phyloP scores from a whole-genome alignment of 257 asterid species.

The Ballota nigra region DNA sequence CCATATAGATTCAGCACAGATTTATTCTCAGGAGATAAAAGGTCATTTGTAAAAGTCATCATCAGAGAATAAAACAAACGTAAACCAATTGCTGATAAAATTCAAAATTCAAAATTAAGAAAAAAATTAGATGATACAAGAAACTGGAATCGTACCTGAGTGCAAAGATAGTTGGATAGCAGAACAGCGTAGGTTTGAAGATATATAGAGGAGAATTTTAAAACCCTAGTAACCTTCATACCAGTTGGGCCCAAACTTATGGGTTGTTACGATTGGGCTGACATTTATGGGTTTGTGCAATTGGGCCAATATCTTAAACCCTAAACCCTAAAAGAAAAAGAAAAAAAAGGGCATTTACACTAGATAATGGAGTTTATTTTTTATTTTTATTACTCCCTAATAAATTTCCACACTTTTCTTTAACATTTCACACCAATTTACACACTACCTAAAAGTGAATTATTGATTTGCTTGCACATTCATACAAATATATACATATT shows the following conservation, averaged over 20 bases:
- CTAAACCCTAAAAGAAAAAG: too few species aligned
- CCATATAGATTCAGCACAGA: slow-evolving; percentile 36
- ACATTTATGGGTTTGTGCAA: neutral
- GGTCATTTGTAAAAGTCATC: slow-evolving; percentile 27
- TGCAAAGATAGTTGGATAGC: too few species aligned
- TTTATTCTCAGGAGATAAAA: slow-evolving; percentile 39
- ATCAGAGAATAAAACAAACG: slow-evolving; percentile 2
- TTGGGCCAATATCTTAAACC: neutral
- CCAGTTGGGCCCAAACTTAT: slow-evolving; percentile 3
- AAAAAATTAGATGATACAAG: too few species aligned
- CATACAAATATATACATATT: too few species aligned
- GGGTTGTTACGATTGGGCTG: neutral
- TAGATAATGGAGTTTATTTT: neutral
- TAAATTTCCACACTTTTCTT: too few species aligned
- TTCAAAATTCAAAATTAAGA: neutral
- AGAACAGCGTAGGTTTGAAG: neutral
- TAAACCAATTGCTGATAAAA: neutral
- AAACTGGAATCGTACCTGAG: neutral
- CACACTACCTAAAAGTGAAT: too few species aligned
- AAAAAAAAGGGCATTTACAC: too few species aligned
- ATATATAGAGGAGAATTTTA: neutral
- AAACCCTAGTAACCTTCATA: slow-evolving; percentile 25
- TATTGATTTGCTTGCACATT: too few species aligned
- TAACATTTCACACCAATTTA: too few species aligned
- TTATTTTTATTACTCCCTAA: neutral